phyloP scores from a whole-genome alignment of 148 eudicot genomes.

The Suaeda aralocaspica region DNA sequence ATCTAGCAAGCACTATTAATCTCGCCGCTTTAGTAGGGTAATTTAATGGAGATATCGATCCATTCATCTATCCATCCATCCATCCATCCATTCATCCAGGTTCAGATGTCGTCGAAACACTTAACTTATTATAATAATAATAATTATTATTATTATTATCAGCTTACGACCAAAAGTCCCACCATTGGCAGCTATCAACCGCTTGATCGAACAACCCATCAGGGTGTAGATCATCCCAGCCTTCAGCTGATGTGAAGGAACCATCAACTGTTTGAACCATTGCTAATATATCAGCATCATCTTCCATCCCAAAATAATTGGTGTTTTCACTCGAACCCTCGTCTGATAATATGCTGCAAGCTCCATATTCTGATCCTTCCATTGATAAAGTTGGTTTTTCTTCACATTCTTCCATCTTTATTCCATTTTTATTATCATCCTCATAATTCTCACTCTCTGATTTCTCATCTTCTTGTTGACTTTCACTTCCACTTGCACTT shows the following conservation, averaged over 20 bases:
- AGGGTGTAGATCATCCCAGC: conserved; percentile 38
- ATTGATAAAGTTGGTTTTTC: conserved; percentile 26
- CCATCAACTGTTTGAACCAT: conserved; percentile 32
- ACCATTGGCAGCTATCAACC: conserved; percentile 45
- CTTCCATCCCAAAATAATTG: conserved; percentile 34
- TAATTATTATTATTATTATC: too few species aligned
- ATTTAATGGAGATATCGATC: background rate
- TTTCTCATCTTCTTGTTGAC: conserved; percentile 1
- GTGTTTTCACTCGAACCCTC: conserved; percentile 40
- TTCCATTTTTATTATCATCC: background rate
- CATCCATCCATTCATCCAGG: background rate
- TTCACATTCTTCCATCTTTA: conserved; percentile 12
- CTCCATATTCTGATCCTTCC: conserved; percentile 31
- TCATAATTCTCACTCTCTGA: conserved; percentile 21
- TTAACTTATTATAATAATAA: too few species aligned
- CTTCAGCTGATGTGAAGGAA: conserved; percentile 32
- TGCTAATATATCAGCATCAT: conserved; percentile 32
- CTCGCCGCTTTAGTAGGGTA: background rate
- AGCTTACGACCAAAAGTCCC: conserved; percentile 56
- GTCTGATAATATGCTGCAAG: conserved; percentile 37
- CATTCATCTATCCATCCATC: conserved; percentile 11
- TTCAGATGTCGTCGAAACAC: too few species aligned
- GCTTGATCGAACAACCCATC: conserved; percentile 32
- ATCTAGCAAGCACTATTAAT: background rate
- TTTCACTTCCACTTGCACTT: too few species aligned